phyloP scores from a whole-genome alignment of 805 yeast genomes.

The Metschnikowia picachoensis region DNA sequence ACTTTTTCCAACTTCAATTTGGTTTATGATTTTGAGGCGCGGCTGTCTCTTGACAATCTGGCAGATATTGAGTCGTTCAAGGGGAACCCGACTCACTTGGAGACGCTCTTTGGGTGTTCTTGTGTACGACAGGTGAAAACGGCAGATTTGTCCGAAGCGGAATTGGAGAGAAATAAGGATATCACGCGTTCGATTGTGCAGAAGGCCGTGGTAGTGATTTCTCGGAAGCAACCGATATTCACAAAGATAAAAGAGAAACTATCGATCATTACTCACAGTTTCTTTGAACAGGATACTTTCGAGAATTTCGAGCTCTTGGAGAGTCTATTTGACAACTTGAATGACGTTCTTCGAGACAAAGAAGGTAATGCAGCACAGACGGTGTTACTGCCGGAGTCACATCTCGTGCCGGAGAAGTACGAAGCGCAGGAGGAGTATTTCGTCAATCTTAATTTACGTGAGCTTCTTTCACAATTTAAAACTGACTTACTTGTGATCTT shows the following conservation, averaged over 20 bases:
- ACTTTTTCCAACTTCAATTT: slow-evolving; percentile 88
- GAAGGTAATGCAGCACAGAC: slow-evolving; percentile 12
- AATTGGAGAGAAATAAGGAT: slow-evolving; percentile 49
- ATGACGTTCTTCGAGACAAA: slow-evolving; percentile 26
- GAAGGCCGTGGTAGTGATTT: slow-evolving; percentile 84
- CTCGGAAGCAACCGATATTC: slow-evolving; percentile 74
- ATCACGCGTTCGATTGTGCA: slow-evolving; percentile 86
- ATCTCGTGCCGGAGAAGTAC: slow-evolving; percentile 19
- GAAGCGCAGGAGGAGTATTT: slow-evolving; percentile 38
- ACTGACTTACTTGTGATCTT: slow-evolving; percentile 59
- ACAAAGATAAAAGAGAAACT: slow-evolving; percentile 86
- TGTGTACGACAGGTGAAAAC: slow-evolving; percentile 82
- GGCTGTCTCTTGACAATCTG: slow-evolving; percentile 44
- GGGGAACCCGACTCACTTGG: slow-evolving; percentile 40
- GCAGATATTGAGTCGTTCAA: slow-evolving; percentile 30
- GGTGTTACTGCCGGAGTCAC: slow-evolving; percentile 15
- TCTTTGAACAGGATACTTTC: slow-evolving; percentile 77
- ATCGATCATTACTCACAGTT: slow-evolving; percentile 82
- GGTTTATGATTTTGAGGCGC: slow-evolving; percentile 56
- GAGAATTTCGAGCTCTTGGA: slow-evolving; percentile 64
- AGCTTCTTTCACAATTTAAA: slow-evolving; percentile 56
- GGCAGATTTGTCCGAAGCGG: slow-evolving; percentile 47
- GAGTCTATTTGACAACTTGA: slow-evolving; percentile 64
- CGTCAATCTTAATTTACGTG: slow-evolving; percentile 69
- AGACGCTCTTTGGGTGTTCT: slow-evolving; percentile 88